phyloP scores from a whole-genome alignment of 2,329 filamentous ascomycete species.

The Ophiocordyceps polyrhachis-furcata region DNA sequence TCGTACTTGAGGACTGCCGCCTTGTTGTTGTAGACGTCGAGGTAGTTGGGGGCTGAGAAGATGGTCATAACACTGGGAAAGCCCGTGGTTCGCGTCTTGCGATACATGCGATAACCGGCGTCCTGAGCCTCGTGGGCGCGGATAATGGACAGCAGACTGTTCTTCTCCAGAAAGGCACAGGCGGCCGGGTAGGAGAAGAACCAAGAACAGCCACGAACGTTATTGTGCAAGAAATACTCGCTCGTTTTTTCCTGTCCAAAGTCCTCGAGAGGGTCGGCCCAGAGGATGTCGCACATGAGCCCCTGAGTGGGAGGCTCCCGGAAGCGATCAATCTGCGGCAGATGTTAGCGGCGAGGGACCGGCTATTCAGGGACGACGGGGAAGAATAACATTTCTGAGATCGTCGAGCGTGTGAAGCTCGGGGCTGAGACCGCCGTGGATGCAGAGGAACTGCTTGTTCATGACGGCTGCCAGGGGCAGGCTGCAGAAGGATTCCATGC shows the following conservation, averaged over 20 bases:
- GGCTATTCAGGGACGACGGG: no score
- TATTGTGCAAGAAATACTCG: conserved; percentile 95
- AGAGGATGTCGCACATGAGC: conserved; percentile 97
- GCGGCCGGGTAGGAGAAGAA: conserved; percentile 98
- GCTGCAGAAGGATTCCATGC: conserved; percentile 94
- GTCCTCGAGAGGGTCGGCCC: conserved; percentile 94
- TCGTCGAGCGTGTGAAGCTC: conserved; percentile 94
- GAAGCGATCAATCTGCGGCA: conserved; percentile 75
- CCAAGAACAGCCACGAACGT: conserved; percentile 95
- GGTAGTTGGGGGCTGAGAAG: conserved; percentile 95
- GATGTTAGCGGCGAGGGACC: background rate
- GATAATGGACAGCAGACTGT: conserved; percentile 92
- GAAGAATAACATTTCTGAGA: conserved; percentile 57
- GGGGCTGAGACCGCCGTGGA: conserved; percentile 88
- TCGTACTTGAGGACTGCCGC: conserved; percentile 97
- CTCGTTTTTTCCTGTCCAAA: conserved; percentile 98
- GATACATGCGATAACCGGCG: conserved; percentile 96
- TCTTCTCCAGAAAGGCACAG: conserved; percentile 96
- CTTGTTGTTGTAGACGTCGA: conserved; percentile 99
- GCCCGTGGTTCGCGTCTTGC: conserved; percentile 92
- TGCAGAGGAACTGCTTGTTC: conserved; percentile 99
- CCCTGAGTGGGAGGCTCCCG: conserved; percentile 93
- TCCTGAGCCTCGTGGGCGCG: conserved; percentile 97
- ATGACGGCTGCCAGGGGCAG: conserved; percentile 89
- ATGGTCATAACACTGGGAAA: conserved; percentile 99